phyloP scores from a whole-genome alignment of 208 protist species.

The Leishmania major region DNA sequence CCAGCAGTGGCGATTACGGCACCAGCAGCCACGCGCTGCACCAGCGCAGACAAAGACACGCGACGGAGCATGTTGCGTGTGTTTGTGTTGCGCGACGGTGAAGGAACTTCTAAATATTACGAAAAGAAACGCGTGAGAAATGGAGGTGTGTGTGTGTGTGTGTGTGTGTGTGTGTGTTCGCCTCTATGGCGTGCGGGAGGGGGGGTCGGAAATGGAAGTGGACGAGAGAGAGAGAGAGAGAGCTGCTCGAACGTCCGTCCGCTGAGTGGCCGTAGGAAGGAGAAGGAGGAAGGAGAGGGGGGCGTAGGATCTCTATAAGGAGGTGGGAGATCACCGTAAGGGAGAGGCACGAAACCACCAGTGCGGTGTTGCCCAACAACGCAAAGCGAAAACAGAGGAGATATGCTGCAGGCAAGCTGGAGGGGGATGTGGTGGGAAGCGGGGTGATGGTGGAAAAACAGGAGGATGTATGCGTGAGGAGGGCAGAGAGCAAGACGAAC shows the following conservation, averaged over 20 bases:
- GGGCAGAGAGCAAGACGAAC: not conserved
- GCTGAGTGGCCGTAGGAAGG: not conserved
- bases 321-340: not conserved
- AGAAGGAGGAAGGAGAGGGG: not conserved
- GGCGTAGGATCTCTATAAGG: not conserved
- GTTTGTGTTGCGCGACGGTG: conserved; percentile 7
- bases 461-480: not conserved
- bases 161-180: not conserved
- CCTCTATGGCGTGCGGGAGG: not conserved
- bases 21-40: conserved; percentile 15
- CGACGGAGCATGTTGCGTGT: conserved; percentile 62
- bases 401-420: not conserved
- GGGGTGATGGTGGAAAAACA: not conserved
- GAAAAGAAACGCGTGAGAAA: not conserved
- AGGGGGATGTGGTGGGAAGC: not conserved
- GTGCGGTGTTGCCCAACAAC: not conserved
- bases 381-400: not conserved
- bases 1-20: conserved; percentile 19
- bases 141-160: not conserved
- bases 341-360: not conserved
- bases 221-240: not conserved
- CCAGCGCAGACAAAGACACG: conserved; percentile 19
- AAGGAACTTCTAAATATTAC: not conserved
- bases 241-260: not conserved
- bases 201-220: not conserved